These are phyloP conservation scores for Monotropa hypopitys DNA, from an alignment of 179 eudicot species.

Conservation along the genomic window DNA sequence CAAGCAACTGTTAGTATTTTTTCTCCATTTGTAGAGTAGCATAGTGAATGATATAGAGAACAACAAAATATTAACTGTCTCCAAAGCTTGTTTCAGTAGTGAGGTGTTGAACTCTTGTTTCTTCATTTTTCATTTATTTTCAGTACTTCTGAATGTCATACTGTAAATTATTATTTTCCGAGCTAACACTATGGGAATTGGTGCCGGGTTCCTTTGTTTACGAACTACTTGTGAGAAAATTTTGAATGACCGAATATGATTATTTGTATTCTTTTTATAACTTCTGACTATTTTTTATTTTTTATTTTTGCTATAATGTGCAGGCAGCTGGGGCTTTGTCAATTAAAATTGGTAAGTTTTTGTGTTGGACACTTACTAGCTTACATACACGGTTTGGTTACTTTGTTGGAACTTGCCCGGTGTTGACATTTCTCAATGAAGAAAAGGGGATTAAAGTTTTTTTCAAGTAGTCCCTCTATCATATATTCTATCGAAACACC, in stretches of 20 bases:
- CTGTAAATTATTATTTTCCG: not conserved
- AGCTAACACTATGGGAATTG: not conserved
- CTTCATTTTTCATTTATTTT: not conserved
- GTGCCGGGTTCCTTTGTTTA: not conserved
- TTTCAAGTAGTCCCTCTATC: not conserved
- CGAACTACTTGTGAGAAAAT: not conserved
- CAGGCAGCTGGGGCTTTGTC: constrained; percentile 98
- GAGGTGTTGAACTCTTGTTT: not conserved
- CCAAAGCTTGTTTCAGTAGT: not conserved
- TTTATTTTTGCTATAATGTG: constrained; percentile 14
- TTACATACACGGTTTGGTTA: not conserved
- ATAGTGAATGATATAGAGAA: not conserved
- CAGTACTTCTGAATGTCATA: not conserved
- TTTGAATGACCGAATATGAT: not conserved
- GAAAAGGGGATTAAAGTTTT: not conserved
- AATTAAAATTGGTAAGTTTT: constrained; percentile 66
- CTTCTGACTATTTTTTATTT: not conserved
- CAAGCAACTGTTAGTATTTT: not conserved
- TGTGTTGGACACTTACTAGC: not conserved
- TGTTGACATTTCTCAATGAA: not conserved
- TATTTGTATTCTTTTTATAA: not conserved
- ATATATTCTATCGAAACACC: not conserved
- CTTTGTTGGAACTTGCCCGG: not conserved
- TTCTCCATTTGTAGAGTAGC: not conserved
- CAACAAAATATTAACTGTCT: not conserved